Percentiles rank a stretch among this genome's conserved stretches.
These are phyloP conservation scores for Umbelopsis sp. DNA, from an alignment of 192 early-diverging fungal genomes.

Conservation along the genomic window DNA sequence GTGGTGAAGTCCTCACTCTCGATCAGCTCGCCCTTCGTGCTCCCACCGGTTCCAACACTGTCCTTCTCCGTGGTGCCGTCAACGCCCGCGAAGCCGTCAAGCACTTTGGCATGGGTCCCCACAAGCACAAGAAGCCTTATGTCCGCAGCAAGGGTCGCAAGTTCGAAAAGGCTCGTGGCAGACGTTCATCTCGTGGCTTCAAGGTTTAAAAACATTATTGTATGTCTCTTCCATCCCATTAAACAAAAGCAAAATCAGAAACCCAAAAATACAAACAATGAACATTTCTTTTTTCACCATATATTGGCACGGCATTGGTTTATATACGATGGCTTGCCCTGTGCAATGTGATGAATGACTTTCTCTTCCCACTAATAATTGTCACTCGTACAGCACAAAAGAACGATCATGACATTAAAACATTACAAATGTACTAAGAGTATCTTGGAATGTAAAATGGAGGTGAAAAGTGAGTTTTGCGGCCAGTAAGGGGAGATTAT, in stretches of 20 bases:
- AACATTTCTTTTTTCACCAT: slow-evolving; percentile 2
- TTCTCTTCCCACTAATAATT: too few relatives aligned
- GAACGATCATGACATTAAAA: too few relatives aligned
- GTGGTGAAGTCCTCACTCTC: slow-evolving; percentile 97
- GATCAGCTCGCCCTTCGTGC: slow-evolving; percentile 99
- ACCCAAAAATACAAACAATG: slow-evolving; percentile 6
- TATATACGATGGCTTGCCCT: too few relatives aligned
- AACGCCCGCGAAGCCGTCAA: slow-evolving; percentile 97
- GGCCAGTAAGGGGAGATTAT: not conserved
- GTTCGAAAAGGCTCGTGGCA: slow-evolving; percentile 99
- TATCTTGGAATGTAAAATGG: not conserved
- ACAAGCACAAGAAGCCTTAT: slow-evolving; percentile 71
- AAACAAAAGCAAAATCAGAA: not conserved
- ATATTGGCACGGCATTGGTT: too few relatives aligned
- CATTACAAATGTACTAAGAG: too few relatives aligned
- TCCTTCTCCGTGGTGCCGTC: slow-evolving; percentile 94
- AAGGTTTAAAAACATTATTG: slow-evolving; percentile 66
- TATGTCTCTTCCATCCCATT: not conserved
- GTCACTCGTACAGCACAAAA: too few relatives aligned
- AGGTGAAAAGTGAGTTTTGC: too few relatives aligned
- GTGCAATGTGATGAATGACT: not conserved
- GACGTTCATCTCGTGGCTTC: slow-evolving; percentile 98
- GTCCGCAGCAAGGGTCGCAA: slow-evolving; percentile 99
- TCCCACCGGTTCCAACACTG: slow-evolving; percentile 92
- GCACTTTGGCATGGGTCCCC: slow-evolving; percentile 88